Conservation (phyloP, 2,329 filamentous ascomycete genomes). For the Hypoxylon sp. region DNA sequence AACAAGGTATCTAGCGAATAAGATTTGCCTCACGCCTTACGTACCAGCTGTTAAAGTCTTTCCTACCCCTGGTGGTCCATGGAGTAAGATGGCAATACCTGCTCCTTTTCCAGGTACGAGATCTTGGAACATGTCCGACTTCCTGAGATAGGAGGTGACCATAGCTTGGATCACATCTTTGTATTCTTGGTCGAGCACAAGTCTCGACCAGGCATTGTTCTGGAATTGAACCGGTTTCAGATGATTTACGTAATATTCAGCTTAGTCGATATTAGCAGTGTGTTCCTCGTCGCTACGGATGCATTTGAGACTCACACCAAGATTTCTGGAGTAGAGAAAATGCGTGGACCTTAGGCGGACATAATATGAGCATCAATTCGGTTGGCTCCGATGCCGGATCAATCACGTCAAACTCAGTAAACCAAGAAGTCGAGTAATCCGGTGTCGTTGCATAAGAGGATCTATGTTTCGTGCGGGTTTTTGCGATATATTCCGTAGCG, state of each 20-base stretch:
- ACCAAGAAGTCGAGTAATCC: background rate
- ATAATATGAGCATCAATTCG: conserved; percentile 1
- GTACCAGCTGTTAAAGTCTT: conserved; percentile 1
- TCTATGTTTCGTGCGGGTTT: background rate
- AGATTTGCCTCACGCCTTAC: background rate
- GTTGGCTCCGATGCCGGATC: background rate
- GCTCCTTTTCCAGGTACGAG: background rate
- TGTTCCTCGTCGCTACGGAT: background rate
- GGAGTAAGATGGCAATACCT: background rate
- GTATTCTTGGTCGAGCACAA: background rate
- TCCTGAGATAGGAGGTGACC: conserved; percentile 6
- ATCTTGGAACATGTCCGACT: conserved; percentile 4
- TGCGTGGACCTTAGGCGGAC: background rate
- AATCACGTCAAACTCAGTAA: background rate
- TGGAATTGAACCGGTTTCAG: conserved; percentile 1
- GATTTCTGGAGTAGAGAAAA: conserved; percentile 2
- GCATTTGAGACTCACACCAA: background rate
- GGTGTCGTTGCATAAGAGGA: background rate
- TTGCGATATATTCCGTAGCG: background rate
- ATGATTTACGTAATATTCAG: conserved; percentile 2
- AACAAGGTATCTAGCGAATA: background rate
- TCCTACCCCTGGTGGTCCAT: background rate
- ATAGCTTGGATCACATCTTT: background rate
- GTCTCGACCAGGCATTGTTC: background rate
- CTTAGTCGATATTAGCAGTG: background rate